These are phyloP conservation scores for Irpex sp. DNA, from an alignment of 1,284 basidiomycete species.

Conservation along the genomic window DNA sequence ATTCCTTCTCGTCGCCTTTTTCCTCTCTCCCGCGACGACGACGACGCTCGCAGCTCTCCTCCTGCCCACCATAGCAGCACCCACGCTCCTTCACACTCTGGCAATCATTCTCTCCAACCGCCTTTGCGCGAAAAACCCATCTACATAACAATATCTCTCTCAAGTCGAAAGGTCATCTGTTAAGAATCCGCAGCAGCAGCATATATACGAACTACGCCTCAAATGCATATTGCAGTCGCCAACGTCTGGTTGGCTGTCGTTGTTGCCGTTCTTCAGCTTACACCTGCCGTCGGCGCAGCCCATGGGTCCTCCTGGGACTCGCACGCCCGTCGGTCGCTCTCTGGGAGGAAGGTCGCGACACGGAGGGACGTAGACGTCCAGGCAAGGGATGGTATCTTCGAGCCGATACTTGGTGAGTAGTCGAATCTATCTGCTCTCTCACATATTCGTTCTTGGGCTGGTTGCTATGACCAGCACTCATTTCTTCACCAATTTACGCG, in stretches of 20 bases:
- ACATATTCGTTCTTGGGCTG: too few species aligned
- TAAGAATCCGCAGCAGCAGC: constrained; percentile 6
- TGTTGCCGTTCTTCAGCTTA: constrained; percentile 30
- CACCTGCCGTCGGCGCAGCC: constrained; percentile 1
- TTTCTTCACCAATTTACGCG: neutral
- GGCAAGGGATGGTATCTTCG: constrained; percentile 14
- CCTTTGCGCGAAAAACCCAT: neutral
- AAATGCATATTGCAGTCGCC: constrained; percentile 15
- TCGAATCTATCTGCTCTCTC: too few species aligned
- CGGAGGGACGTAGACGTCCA: constrained; percentile 12
- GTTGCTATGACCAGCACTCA: too few species aligned
- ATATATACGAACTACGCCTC: neutral
- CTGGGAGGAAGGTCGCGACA: constrained; percentile 22
- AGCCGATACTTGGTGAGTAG: constrained; percentile 7
- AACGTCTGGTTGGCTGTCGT: constrained; percentile 10
- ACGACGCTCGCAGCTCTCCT: neutral
- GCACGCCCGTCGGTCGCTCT: constrained; percentile 39
- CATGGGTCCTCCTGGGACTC: constrained; percentile 23
- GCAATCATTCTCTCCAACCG: constrained; percentile 8
- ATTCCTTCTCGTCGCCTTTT: constrained; percentile 3
- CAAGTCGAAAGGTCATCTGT: neutral
- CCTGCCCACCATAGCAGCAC: constrained; percentile 20
- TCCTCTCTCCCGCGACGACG: neutral
- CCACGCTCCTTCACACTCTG: constrained; percentile 18
- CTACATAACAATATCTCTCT: neutral